These are phyloP conservation scores for Talaromyces verruculosus DNA, from an alignment of 2,329 filamentous ascomycete species.

Conservation along the genomic window DNA sequence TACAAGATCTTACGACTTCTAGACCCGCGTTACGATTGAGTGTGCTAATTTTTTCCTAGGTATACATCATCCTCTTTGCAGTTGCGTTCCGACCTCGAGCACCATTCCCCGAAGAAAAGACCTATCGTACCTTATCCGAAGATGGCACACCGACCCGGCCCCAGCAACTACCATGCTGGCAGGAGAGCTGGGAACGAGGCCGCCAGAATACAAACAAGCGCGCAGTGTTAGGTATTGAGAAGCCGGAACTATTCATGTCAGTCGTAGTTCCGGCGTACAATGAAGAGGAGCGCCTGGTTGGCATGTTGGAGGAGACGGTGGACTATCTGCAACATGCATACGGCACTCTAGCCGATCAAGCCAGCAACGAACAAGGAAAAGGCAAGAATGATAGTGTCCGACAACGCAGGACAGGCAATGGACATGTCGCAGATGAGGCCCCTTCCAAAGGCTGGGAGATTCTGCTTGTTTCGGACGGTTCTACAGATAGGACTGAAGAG, in stretches of 20 bases:
- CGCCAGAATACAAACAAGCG: constrained; percentile 42
- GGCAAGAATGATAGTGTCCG: constrained; percentile 9
- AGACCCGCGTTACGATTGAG: no score
- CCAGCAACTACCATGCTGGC: constrained; percentile 77
- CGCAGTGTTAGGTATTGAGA: constrained; percentile 53
- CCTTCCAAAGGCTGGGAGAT: constrained; percentile 78
- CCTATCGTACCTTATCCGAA: constrained; percentile 72
- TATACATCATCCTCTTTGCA: constrained; percentile 66
- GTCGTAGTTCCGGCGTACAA: constrained; percentile 96
- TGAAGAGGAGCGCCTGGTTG: constrained; percentile 77
- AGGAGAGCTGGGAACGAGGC: constrained; percentile 69
- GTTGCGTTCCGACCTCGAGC: constrained; percentile 78
- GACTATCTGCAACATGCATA: constrained; percentile 78
- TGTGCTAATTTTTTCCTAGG: constrained; percentile 6
- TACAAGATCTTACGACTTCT: no score
- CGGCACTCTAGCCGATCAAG: constrained; percentile 49
- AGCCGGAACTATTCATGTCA: constrained; percentile 79
- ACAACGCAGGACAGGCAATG: constrained; percentile 27
- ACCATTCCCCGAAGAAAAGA: constrained; percentile 75
- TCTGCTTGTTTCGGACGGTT: constrained; percentile 86
- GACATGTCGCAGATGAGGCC: constrained; percentile 27
- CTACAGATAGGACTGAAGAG: constrained; percentile 74
- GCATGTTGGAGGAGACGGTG: constrained; percentile 88
- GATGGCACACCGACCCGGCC: constrained; percentile 57
- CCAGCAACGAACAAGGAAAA: neutral